Base-by-base conservation (phyloP, 768 basidiomycete genomes). In the Imleria badia region DNA sequence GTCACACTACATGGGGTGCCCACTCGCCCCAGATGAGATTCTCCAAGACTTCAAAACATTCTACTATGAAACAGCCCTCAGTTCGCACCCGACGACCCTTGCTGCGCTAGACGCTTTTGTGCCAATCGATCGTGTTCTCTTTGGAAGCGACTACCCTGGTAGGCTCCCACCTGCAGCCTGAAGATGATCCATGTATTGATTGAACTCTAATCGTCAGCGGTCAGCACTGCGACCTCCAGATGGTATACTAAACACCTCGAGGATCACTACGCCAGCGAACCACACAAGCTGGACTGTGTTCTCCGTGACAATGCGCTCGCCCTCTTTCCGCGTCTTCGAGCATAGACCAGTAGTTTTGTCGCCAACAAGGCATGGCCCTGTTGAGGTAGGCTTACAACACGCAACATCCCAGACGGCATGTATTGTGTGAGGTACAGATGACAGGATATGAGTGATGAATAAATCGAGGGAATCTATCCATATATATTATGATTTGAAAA, bases 121-220 rank as follows among this genome's bases (percentile, higher is more conserved):
- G 3, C 63, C 72, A 20, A 63, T 70, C 2, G 78, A 82, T 42
- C 82, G 69, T 34, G 68, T 91, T 49, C 70, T 90, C 23, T 89
- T 86, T 66, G 89, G 89, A 38, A 85, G 84, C 15, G 89, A 91
- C 67, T 87, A 87, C 63, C 89, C 89, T 50, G 89, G 89, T 87
- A 66, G 51, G 48, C 23, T 33, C 30, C 17, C 29, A 14, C 45
- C 9, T 39, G n/a, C 44, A 14, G 9, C 22, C 30, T 14, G 36
- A 40, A 6, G 19, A 30, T 45, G 19, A 30, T 45, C 43, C 12
- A 44, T 39, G 30, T 44, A 41, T 35, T 60, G 34, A 58, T 31
- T 30, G 6, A 45, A 51, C 36, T 12, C 29, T 35, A 45, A 19
- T 33, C 35, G 43, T 26, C 48, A 90, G 87, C 86, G 33, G 84